These are phyloP conservation scores for Leucaena leucocephala DNA, from an alignment of 306 rosid species.

Conservation along the genomic window DNA sequence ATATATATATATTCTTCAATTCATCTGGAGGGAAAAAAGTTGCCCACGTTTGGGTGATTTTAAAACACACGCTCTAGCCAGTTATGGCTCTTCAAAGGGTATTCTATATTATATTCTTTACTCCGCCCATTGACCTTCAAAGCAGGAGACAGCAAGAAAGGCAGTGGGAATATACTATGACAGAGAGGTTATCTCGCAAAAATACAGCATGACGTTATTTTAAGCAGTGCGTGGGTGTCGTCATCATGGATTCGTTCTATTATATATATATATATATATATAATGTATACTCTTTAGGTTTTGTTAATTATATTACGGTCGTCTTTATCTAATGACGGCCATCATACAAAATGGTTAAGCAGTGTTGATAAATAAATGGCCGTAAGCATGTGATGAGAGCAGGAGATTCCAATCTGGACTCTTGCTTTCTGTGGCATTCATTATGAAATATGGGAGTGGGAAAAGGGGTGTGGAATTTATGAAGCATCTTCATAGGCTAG, in stretches of 20 bases:
- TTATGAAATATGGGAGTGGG: not conserved
- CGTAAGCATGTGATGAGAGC: not conserved
- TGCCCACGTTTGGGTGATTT: not conserved
- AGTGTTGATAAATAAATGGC: conserved; percentile 15
- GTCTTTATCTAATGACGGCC: too few relatives aligned
- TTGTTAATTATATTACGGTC: not conserved
- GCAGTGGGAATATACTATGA: not conserved
- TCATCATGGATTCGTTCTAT: conserved; percentile 7
- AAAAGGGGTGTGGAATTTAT: conserved; percentile 2
- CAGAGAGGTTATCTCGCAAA: conserved; percentile 15
- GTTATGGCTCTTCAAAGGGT: not conserved
- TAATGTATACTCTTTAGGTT: not conserved
- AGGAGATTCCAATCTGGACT: conserved; percentile 4
- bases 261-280: too few relatives aligned
- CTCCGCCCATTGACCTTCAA: not conserved
- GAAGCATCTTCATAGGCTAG: not conserved
- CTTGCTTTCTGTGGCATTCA: not conserved
- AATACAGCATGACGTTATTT: conserved; percentile 18
- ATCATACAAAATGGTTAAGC: conserved; percentile 9
- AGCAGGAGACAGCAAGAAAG: conserved; percentile 5
- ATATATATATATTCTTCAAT: not conserved
- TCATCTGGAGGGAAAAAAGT: not conserved
- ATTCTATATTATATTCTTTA: not conserved
- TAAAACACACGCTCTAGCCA: conserved; percentile 11
- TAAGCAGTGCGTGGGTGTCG: conserved; percentile 12